Base-by-base conservation (phyloP, 495 filamentous ascomycete species). In the Daldinia grandis region DNA sequence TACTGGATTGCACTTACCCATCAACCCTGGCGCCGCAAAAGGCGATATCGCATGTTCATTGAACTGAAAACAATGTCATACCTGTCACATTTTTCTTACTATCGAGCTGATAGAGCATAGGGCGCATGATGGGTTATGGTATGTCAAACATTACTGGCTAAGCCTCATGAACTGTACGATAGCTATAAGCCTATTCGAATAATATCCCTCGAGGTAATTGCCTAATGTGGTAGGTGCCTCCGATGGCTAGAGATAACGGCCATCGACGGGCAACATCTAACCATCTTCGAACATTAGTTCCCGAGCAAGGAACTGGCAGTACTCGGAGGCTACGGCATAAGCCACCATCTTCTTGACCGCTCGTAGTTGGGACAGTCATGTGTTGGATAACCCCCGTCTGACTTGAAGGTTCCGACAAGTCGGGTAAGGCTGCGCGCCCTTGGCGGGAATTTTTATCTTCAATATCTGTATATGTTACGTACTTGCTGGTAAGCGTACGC, bases 221-320 rank as follows among this genome's bases (percentile, higher is more conserved):
- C 69, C 64, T 8, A 60, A 72, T 61, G 28, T 15, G 64, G 69
- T 68, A 68, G 69, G 69, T 72, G 64, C 2, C 40, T 64, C 37
- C 28, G 61, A 61, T 27, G 31, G 31, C 5, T 38, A 61, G 47
- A 72, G 69, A 72, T 72, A 68, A 72, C 64, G 40, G 33, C 14
- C 31, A 5, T 38, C 17, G 14, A 55, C n/a, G 33, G 4, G 30
- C 24, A 15, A 40, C 61, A 37, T 47, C 30, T 57, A 61, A 9
- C 19, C 27, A 47, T 50, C 35, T 50, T 68, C 35, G 47, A n/a
- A 35, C 17, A 14, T 19, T 33, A 38, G 12, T 63, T 49, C 17
- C 62, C 50, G 58, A 58, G 33, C 10, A 21, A 47, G 31, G 31
- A 21, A 47, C 38, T 28, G 53, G 54, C 24, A n/a, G 5, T 2